phyloP scores from a whole-genome alignment of 192 early-diverging fungal genomes.

The Rhizoclosmatium globosum region DNA sequence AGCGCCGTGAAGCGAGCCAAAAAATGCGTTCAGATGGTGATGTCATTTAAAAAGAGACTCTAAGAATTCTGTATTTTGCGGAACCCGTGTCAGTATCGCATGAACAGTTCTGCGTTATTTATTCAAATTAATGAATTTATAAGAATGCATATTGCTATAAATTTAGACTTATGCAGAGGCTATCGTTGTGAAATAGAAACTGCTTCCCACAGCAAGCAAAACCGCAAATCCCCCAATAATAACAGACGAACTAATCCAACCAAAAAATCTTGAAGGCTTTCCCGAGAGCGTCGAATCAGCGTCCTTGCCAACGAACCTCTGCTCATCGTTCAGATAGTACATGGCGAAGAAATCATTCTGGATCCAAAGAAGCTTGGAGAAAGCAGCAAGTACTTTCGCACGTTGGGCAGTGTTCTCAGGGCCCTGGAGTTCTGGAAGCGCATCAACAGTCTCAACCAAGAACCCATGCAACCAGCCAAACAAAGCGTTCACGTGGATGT shows the following conservation, averaged over 20 bases:
- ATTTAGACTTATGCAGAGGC: background rate
- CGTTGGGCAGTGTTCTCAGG: constrained; percentile 6
- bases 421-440: constrained; percentile 47
- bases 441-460: constrained; percentile 60
- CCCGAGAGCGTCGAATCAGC: background rate
- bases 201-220: background rate
- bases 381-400: constrained; percentile 59
- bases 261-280: background rate
- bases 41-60: no score
- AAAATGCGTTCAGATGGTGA: no score
- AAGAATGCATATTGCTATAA: background rate
- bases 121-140: background rate
- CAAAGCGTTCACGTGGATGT: constrained; percentile 82
- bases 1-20: background rate
- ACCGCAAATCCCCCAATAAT: background rate
- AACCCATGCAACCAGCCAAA: constrained; percentile 63
- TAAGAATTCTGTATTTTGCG: no score
- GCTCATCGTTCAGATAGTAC: constrained; percentile 73
- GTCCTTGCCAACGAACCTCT: background rate
- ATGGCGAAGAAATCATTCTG: constrained; percentile 84
- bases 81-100: no score
- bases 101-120: background rate
- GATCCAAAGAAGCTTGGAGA: constrained; percentile 84
- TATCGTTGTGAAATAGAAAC: background rate
- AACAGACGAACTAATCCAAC: background rate